Evolutionary conservation across 2,329 filamentous ascomycete genomes (phyloP).

Genomic region (Fusarium xyrophilum): DNA sequence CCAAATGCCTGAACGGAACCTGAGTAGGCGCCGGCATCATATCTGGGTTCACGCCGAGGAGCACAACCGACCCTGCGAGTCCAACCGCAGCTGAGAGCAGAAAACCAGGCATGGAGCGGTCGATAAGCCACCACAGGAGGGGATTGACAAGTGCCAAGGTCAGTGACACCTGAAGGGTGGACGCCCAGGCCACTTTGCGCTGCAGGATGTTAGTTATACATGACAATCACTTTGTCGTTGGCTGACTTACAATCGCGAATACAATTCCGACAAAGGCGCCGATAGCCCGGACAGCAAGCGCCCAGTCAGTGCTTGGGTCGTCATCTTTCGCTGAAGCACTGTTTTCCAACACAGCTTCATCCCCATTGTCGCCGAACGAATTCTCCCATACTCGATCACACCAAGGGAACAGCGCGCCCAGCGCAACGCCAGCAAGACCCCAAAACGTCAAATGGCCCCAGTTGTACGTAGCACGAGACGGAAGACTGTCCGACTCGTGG

Average conservation of each 20-base stretch:
- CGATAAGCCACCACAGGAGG: slow-evolving; percentile 93
- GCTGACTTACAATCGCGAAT: slow-evolving; percentile 74
- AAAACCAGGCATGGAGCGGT: slow-evolving; percentile 86
- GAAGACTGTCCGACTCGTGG: slow-evolving; percentile 68
- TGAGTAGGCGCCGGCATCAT: slow-evolving; percentile 73
- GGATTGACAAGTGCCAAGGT: slow-evolving; percentile 92
- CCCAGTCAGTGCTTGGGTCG: slow-evolving; percentile 72
- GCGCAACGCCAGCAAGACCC: slow-evolving; percentile 77
- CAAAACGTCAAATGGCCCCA: slow-evolving; percentile 80
- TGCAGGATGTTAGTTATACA: slow-evolving; percentile 47
- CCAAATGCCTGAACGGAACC: slow-evolving; percentile 38
- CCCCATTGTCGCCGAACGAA: slow-evolving; percentile 50
- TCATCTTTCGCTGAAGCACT: slow-evolving; percentile 41
- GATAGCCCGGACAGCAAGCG: slow-evolving; percentile 64
- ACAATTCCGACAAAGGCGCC: slow-evolving; percentile 68
- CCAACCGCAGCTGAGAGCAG: slow-evolving; percentile 78
- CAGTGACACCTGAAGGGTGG: slow-evolving; percentile 88
- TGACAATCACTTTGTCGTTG: neutral
- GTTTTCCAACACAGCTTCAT: slow-evolving; percentile 43
- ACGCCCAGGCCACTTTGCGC: slow-evolving; percentile 92
- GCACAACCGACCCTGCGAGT: slow-evolving; percentile 72
- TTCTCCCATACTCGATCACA: slow-evolving; percentile 79
- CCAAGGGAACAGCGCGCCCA: slow-evolving; percentile 84
- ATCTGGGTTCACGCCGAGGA: slow-evolving; percentile 78
- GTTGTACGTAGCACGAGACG: slow-evolving; percentile 62